Evolutionary conservation across 768 basidiomycete genomes (phyloP), one percentile per base, ranked within the genome.

Genomic region (Lyophyllum decastes): DNA sequence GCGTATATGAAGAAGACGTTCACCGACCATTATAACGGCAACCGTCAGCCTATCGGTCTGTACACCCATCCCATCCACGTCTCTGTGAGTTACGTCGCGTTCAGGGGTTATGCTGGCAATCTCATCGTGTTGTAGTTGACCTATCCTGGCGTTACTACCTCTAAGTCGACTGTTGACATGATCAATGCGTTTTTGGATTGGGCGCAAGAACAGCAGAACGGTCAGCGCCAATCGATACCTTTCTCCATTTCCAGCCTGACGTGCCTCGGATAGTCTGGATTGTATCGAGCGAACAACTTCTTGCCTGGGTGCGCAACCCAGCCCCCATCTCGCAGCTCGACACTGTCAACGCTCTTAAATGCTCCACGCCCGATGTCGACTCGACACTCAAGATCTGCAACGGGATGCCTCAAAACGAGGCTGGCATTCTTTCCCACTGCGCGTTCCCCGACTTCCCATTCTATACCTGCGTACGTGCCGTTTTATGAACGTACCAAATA

Each of bases 61-160:
- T 93, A 92, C 69, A 88, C 88, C 1, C 91, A 93, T 70, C 90
- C 90, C 27, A 88, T 92, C 66, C 89, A 92, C 74, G 67, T 90
- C 47, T 82, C 88, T 40, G 85, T 84, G 55, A 52, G 79, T 67
- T 10, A 3, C 27, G 1, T 3, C 4, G 27, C 21, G 9, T 48
- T n/a, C 2, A 4, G 17, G 10, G 24, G 1, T 5, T 49, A 30
- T 30, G 30, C 10, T 30, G 43, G 0, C 26, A 26, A 9, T 0
- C 34, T 46, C 5, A 61, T 22, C 2, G 25, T n/a, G 52, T 16
- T 53, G 14, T 61, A 78, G 84, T 75, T 69, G 17, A 80, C 79
- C 2, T 85, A 88, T 59, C 88, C 90, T 17, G 88, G 88, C 49
- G 78, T 85, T 16, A 69, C 72, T 16, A 71, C 76, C 4, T 70